Evolutionary conservation across 345 rosid genomes (phyloP).

Genomic region (Eucalyptus viminalis): DNA sequence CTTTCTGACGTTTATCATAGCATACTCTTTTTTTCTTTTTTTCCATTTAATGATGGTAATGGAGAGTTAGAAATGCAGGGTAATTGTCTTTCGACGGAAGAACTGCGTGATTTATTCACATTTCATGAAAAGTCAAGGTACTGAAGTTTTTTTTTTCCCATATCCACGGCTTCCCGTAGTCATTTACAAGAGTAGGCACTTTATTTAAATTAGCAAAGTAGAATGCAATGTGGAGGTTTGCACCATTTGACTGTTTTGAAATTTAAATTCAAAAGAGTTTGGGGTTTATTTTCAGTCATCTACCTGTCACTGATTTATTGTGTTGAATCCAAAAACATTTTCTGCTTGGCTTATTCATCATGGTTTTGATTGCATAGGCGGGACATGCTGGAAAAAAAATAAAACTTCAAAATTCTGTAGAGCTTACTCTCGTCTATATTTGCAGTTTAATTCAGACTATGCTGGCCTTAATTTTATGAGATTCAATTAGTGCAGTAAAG

Average conservation of each 20-base stretch:
- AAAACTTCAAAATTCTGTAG: neutral
- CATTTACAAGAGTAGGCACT: neutral
- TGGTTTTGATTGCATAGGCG: neutral
- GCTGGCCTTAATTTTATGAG: neutral
- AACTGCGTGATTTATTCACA: constrained; percentile 78
- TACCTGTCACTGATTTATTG: neutral
- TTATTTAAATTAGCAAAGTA: neutral
- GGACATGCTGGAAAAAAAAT: neutral
- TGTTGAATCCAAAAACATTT: neutral
- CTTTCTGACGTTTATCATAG: neutral
- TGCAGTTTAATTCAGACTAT: neutral
- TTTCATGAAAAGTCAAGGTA: constrained; percentile 70
- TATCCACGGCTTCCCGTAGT: neutral
- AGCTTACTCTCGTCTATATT: neutral
- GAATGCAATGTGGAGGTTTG: neutral
- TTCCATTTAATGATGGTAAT: neutral
- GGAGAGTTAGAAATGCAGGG: constrained; percentile 29
- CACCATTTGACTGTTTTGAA: neutral
- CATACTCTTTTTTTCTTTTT: neutral
- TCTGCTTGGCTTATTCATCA: neutral
- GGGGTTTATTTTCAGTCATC: neutral
- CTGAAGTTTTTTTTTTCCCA: neutral
- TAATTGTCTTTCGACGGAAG: constrained; percentile 73
- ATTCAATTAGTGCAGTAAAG: neutral
- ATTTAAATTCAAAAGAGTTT: neutral